These are phyloP conservation scores for Nakazawaea pomicola DNA, from an alignment of 805 yeast genomes.

Conservation along the genomic window DNA sequence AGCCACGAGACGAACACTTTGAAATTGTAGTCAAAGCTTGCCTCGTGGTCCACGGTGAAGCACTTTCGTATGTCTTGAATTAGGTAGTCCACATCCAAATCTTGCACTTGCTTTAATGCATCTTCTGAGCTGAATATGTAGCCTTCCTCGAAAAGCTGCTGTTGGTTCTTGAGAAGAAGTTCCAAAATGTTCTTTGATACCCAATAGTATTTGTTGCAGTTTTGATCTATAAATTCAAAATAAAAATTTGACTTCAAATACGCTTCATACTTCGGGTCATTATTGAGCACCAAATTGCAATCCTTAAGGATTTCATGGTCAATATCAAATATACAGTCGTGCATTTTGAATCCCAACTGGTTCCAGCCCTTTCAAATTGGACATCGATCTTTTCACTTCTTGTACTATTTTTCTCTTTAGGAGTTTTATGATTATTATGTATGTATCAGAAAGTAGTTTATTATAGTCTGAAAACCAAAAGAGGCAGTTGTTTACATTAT, in stretches of 20 bases:
- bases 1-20: not conserved
- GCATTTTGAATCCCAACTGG: not conserved
- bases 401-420: too few species aligned
- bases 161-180: not conserved
- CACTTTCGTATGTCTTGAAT: not conserved
- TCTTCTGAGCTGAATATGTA: not conserved
- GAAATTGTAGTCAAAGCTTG: constrained; percentile 1
- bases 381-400: too few species aligned
- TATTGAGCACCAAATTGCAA: not conserved
- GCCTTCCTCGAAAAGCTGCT: not conserved
- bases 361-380: too few species aligned
- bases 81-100: not conserved
- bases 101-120: not conserved
- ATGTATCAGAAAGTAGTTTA: too few species aligned
- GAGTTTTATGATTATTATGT: too few species aligned
- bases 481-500: too few species aligned
- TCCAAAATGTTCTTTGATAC: constrained; percentile 1
- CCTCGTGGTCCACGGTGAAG: constrained; percentile 2
- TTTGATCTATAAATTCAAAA: not conserved
- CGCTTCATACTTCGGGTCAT: constrained; percentile 1
- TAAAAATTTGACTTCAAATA: not conserved
- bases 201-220: not conserved
- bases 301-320: not conserved
- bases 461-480: too few species aligned
- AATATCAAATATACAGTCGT: not conserved